phyloP scores from a whole-genome alignment of 139 green algal species.

The Chara braunii region DNA sequence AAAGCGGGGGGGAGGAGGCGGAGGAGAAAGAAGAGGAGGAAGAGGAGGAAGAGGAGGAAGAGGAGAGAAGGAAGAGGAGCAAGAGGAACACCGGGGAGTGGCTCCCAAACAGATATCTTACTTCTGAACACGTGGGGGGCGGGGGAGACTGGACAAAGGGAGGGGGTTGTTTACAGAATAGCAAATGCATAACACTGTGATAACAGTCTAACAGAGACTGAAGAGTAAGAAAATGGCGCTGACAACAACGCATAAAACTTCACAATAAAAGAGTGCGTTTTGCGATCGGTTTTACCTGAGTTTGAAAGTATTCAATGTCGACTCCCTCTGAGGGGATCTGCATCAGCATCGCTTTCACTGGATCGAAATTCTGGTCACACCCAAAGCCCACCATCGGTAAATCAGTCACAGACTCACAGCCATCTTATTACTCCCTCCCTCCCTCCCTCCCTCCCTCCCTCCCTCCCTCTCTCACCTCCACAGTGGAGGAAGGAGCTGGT shows the following conservation, averaged over 20 bases:
- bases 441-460: not conserved
- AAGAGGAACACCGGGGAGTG: not conserved
- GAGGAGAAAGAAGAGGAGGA: not conserved
- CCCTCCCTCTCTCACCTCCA: not conserved
- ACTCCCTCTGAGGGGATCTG: not conserved
- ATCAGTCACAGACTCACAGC: not conserved
- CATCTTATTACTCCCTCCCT: not conserved
- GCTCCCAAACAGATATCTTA: not conserved
- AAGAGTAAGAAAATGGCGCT: too few relatives aligned
- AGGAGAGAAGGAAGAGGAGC: not conserved
- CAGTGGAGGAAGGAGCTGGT: too few relatives aligned
- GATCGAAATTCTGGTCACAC: constrained; percentile 22
- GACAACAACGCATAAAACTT: too few relatives aligned
- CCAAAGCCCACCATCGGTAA: not conserved
- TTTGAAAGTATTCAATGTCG: constrained; percentile 7
- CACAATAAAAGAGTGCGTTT: not conserved
- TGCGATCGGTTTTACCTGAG: constrained; percentile 9
- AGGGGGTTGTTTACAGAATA: too few relatives aligned
- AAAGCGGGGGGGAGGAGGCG: not conserved
- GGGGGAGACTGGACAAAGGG: not conserved
- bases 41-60: not conserved
- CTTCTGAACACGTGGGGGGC: not conserved
- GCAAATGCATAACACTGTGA: too few relatives aligned
- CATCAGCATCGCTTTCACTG: constrained; percentile 12
- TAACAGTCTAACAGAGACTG: too few relatives aligned